phyloP scores from a whole-genome alignment of 2,329 filamentous ascomycete species.

The Chalaropsis thielavioides region DNA sequence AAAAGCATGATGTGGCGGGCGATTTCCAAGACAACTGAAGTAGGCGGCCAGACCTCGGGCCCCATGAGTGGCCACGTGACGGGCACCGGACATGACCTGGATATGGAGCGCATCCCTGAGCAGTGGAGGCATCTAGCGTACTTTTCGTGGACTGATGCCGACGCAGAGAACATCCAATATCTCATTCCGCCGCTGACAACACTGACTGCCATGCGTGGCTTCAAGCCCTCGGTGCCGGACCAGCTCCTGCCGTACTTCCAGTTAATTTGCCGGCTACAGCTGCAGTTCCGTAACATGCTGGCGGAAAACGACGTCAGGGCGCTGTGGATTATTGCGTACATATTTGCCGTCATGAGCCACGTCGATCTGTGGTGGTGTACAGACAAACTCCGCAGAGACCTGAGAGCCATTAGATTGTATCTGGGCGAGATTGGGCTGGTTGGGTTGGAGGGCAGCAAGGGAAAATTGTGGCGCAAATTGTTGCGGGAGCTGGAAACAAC shows the following conservation, averaged over 20 bases:
- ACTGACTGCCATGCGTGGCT: constrained; percentile 12
- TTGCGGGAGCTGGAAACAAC: constrained; percentile 19
- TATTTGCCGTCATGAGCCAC: constrained; percentile 21
- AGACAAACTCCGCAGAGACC: constrained; percentile 18
- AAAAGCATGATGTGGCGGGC: constrained; percentile 19
- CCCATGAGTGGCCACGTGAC: constrained; percentile 17
- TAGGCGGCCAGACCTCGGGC: constrained; percentile 16
- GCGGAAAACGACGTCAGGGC: constrained; percentile 19
- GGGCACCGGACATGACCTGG: constrained; percentile 14
- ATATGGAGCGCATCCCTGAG: constrained; percentile 18
- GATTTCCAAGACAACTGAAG: constrained; percentile 16
- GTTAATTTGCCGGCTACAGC: constrained; percentile 20
- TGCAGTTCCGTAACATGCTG: constrained; percentile 19
- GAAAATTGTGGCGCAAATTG: constrained; percentile 20
- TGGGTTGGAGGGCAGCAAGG: constrained; percentile 17
- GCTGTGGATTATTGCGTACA: constrained; percentile 22
- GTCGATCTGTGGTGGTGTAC: constrained; percentile 21
- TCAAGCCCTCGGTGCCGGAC: constrained; percentile 9
- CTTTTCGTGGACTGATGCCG: constrained; percentile 10
- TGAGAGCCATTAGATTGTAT: constrained; percentile 19
- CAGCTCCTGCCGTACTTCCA: constrained; percentile 20
- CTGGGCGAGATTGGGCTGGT: constrained; percentile 17
- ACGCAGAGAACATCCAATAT: constrained; percentile 17
- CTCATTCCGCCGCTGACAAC: constrained; percentile 17
- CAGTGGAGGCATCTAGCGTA: constrained; percentile 18